phyloP scores from a whole-genome alignment of 1,139 yeast genomes.

The Debaryomyces udenii region DNA sequence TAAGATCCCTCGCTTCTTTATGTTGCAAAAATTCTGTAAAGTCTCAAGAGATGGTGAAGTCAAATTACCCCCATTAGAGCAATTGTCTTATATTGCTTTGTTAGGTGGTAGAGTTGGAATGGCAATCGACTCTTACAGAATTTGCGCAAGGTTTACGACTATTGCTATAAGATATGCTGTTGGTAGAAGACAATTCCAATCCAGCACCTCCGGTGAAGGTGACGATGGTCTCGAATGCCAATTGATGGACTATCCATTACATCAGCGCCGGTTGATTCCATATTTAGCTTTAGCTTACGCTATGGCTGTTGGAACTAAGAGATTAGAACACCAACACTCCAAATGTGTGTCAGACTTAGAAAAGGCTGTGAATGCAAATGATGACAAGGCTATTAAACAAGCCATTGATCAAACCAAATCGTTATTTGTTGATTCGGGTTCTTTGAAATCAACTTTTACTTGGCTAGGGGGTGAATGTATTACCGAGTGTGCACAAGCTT shows the following conservation, averaged over 20 bases:
- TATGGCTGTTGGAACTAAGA: conserved; percentile 43
- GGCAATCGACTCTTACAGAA: conserved; percentile 49
- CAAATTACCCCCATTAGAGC: conserved; percentile 48
- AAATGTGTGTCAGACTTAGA: conserved; percentile 36
- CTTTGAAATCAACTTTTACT: conserved; percentile 51
- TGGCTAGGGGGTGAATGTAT: conserved; percentile 52
- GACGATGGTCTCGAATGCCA: conserved; percentile 37
- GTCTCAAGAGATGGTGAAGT: conserved; percentile 46
- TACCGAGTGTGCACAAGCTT: conserved; percentile 52
- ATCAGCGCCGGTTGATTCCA: conserved; percentile 49
- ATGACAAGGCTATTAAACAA: conserved; percentile 37
- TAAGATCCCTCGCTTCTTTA: conserved; percentile 47
- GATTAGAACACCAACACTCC: conserved; percentile 35
- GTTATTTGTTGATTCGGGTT: conserved; percentile 50
- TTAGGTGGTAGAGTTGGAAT: conserved; percentile 50
- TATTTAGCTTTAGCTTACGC: conserved; percentile 49
- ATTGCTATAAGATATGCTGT: conserved; percentile 50
- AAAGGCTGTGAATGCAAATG: conserved; percentile 38
- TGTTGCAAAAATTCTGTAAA: conserved; percentile 52
- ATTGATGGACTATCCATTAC: conserved; percentile 50
- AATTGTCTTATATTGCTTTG: conserved; percentile 49
- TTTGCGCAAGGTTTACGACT: conserved; percentile 44
- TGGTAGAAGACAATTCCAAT: conserved; percentile 49
- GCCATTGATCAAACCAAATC: conserved; percentile 47
- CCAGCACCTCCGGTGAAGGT: conserved; percentile 23